phyloP scores from a whole-genome alignment of 2,329 filamentous ascomycete genomes.

The Capronia epimyces region DNA sequence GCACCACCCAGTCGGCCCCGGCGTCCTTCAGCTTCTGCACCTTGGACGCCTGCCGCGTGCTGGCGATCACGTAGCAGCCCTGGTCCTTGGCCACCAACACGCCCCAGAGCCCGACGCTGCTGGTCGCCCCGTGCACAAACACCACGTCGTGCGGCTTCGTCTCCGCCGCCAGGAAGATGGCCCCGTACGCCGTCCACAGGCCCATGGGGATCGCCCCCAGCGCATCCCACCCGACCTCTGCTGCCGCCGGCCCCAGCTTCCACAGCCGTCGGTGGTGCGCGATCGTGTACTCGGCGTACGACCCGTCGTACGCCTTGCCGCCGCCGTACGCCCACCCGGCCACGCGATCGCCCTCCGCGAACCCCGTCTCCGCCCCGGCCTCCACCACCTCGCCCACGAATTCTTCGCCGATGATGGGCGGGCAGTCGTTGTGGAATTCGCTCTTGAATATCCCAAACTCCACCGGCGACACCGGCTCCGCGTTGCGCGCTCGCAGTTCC shows the following conservation, averaged over 20 bases:
- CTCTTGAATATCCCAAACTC: conserved; percentile 3
- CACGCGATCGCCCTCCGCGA: background rate
- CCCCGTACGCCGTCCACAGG: conserved; percentile 2
- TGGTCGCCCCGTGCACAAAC: conserved; percentile 1
- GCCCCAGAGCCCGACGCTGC: background rate
- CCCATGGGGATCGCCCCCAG: conserved; percentile 1
- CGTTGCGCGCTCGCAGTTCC: conserved; percentile 2
- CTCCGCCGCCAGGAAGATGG: background rate
- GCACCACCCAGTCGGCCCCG: background rate
- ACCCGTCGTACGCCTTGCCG: conserved; percentile 6
- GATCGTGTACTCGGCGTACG: conserved; percentile 3
- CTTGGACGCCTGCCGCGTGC: background rate
- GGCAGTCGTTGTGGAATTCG: conserved; percentile 1
- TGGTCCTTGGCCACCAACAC: conserved; percentile 3
- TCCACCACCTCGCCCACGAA: conserved; percentile 7
- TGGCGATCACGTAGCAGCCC: conserved; percentile 1
- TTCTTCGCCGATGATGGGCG: conserved; percentile 6
- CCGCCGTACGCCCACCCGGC: background rate
- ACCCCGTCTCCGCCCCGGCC: background rate
- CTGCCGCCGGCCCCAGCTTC: background rate
- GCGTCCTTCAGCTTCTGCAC: background rate
- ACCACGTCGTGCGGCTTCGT: background rate
- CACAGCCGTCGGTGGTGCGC: background rate
- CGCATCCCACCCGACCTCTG: background rate
- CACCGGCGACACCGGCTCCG: background rate